phyloP scores from a whole-genome alignment of 495 filamentous ascomycete genomes.

The Aspergillus bridgeri region DNA sequence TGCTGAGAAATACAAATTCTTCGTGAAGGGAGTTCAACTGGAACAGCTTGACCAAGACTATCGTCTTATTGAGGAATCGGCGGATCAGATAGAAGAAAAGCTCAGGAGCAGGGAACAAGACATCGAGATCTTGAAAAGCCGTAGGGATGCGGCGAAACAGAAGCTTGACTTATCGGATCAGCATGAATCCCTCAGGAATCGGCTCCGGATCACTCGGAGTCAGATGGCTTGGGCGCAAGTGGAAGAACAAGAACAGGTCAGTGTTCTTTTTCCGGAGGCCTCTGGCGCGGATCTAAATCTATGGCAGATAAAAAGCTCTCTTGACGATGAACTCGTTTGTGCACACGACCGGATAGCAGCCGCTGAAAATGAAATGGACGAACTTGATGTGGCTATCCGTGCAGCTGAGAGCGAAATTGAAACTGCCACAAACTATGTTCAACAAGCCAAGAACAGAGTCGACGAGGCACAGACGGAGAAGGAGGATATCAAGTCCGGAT shows the following conservation, averaged over 20 bases:
- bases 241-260: slow-evolving; percentile 49
- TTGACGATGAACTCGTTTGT: slow-evolving; percentile 31
- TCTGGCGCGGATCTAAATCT: not conserved
- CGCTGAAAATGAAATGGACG: slow-evolving; percentile 36
- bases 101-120: slow-evolving; percentile 47
- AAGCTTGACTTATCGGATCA: slow-evolving; percentile 57
- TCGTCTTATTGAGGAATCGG: slow-evolving; percentile 63
- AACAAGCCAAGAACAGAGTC: slow-evolving; percentile 47
- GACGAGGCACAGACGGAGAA: slow-evolving; percentile 43
- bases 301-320: slow-evolving; percentile 32
- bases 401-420: slow-evolving; percentile 45
- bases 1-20: slow-evolving; percentile 90
- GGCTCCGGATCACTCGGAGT: slow-evolving; percentile 45
- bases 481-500: slow-evolving; percentile 34
- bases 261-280: slow-evolving; percentile 1
- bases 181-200: slow-evolving; percentile 52
- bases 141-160: slow-evolving; percentile 44
- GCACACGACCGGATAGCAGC: slow-evolving; percentile 38
- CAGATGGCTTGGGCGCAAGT: slow-evolving; percentile 77
- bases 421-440: slow-evolving; percentile 52
- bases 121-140: slow-evolving; percentile 42
- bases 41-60: slow-evolving; percentile 93
- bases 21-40: slow-evolving; percentile 90
- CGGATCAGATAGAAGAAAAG: slow-evolving; percentile 67
- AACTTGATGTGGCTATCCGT: slow-evolving; percentile 41